These are phyloP conservation scores for Begonia peltatifolia DNA, from an alignment of 306 rosid species.

Conservation along the genomic window DNA sequence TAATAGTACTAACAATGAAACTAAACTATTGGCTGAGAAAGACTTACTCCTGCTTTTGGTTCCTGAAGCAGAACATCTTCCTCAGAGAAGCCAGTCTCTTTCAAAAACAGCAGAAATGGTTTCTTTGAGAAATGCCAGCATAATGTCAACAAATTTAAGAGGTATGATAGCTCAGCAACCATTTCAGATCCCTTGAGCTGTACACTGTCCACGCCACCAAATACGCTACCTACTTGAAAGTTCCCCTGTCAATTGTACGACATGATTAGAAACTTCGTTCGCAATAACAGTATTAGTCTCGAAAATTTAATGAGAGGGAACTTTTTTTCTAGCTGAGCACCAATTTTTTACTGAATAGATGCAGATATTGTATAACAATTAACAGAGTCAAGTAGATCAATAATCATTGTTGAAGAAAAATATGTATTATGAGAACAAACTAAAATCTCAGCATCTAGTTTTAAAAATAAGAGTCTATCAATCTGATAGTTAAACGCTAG, in stretches of 20 bases:
- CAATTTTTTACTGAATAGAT: too few species aligned
- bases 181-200: slow-evolving; percentile 57
- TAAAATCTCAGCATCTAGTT: too few species aligned
- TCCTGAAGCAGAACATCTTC: slow-evolving; percentile 83
- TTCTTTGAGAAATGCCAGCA: slow-evolving; percentile 97
- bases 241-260: slow-evolving; percentile 43
- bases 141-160: slow-evolving; percentile 56
- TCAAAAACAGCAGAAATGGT: slow-evolving; percentile 59
- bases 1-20: background rate
- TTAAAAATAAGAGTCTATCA: too few species aligned
- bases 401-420: too few species aligned
- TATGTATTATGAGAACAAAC: too few species aligned
- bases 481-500: too few species aligned
- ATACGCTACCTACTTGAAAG: slow-evolving; percentile 59
- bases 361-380: too few species aligned
- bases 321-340: too few species aligned
- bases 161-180: slow-evolving; percentile 52
- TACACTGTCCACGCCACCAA: slow-evolving; percentile 59
- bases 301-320: too few species aligned
- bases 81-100: slow-evolving; percentile 64
- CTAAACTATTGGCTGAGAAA: slow-evolving; percentile 9
- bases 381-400: too few species aligned
- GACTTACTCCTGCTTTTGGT: slow-evolving; percentile 89
- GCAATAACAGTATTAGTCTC: too few species aligned
- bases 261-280: background rate